Evolutionary conservation across 169 alveolate genomes (phyloP).

Genomic region (Plasmodium sp.): DNA sequence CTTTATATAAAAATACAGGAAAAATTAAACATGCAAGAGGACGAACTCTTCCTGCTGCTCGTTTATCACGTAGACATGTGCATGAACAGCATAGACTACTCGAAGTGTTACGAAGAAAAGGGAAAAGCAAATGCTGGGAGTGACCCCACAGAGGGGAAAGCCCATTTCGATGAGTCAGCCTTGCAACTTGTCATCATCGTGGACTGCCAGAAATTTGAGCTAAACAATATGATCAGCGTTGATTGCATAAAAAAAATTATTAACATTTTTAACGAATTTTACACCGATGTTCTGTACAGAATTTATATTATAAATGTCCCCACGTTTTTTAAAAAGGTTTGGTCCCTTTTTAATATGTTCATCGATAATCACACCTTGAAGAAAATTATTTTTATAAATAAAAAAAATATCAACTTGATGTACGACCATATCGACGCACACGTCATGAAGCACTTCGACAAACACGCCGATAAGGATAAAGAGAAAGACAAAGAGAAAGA

Average conservation of each 20-base stretch:
- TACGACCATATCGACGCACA: constrained; percentile 31
- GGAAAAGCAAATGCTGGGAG: not conserved
- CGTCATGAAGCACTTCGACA: constrained; percentile 58
- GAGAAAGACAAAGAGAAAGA: not conserved
- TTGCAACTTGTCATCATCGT: constrained; percentile 56
- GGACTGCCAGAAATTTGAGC: constrained; percentile 53
- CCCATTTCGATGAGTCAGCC: constrained; percentile 6
- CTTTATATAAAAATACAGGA: constrained; percentile 53
- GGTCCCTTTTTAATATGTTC: constrained; percentile 66
- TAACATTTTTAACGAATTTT: constrained; percentile 58
- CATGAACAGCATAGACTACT: constrained; percentile 34
- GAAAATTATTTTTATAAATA: constrained; percentile 63
- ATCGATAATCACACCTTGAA: constrained; percentile 70
- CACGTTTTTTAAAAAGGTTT: constrained; percentile 53
- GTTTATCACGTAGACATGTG: constrained; percentile 74
- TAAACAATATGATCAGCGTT: constrained; percentile 59
- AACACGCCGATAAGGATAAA: not conserved
- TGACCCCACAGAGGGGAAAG: not conserved
- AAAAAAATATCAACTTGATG: constrained; percentile 62
- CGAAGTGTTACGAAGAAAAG: not conserved
- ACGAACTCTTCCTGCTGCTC: constrained; percentile 17
- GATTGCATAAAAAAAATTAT: constrained; percentile 70
- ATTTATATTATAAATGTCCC: constrained; percentile 58
- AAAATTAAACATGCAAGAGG: constrained; percentile 57
- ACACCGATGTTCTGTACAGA: constrained; percentile 56